Percentiles rank a stretch among this genome's conserved stretches.
These are phyloP conservation scores for Ophiosphaerella korrae DNA, from an alignment of 2,329 filamentous ascomycete species.

Conservation along the genomic window DNA sequence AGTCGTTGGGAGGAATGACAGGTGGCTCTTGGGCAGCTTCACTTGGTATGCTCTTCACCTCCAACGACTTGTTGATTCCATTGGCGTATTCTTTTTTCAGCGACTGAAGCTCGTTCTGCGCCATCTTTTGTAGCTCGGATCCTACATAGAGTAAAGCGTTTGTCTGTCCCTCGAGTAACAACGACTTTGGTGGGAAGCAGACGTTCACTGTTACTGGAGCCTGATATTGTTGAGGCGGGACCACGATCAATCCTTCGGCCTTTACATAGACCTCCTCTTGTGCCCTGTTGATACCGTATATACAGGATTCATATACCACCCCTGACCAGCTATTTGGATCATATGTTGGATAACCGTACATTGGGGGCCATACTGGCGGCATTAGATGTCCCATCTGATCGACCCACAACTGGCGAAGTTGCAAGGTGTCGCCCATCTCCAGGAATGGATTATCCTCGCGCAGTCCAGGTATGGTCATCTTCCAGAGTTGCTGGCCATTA, in stretches of 20 bases:
- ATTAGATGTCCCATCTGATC: constrained; percentile 17
- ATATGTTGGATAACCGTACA: background rate
- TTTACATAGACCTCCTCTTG: constrained; percentile 31
- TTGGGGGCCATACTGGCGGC: background rate
- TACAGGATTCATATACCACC: constrained; percentile 24
- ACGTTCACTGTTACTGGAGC: constrained; percentile 29
- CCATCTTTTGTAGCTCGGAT: constrained; percentile 5
- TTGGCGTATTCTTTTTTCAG: background rate
- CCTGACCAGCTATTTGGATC: constrained; percentile 21
- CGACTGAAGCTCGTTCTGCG: no score
- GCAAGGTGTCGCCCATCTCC: constrained; percentile 39
- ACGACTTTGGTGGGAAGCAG: constrained; percentile 25
- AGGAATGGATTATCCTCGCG: constrained; percentile 39
- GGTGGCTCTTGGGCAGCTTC: background rate
- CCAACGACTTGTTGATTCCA: background rate
- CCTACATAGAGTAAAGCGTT: constrained; percentile 14
- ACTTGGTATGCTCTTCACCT: background rate
- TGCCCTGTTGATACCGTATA: constrained; percentile 28
- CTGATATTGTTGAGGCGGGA: background rate
- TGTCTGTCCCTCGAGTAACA: constrained; percentile 9
- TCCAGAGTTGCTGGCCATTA: constrained; percentile 13
- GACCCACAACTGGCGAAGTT: constrained; percentile 36
- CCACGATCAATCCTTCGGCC: constrained; percentile 14
- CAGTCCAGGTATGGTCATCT: constrained; percentile 32
- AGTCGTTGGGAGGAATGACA: constrained; percentile 18